Evolutionary conservation across 768 basidiomycete species (phyloP).

Genomic region (Trametes cubensis): DNA sequence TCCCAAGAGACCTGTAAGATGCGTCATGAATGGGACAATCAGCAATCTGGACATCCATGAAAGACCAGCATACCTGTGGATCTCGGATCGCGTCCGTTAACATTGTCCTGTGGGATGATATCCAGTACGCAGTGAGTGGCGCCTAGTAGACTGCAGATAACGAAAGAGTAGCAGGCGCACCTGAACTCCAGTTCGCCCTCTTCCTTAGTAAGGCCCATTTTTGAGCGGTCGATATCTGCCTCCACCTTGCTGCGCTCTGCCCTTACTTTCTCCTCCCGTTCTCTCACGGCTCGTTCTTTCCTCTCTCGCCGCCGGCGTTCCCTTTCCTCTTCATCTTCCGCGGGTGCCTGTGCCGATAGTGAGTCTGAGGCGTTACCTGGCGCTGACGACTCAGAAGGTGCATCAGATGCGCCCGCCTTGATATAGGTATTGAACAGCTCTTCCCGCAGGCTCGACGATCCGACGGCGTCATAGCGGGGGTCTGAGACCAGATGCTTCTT

Average conservation of each 20-base stretch:
- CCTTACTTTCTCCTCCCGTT: constrained; percentile 80
- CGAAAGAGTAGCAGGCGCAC: constrained; percentile 50
- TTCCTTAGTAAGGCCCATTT: constrained; percentile 68
- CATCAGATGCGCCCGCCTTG: constrained; percentile 50
- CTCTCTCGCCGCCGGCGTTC: constrained; percentile 55
- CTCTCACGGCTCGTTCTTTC: constrained; percentile 76
- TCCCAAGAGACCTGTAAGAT: constrained; percentile 72
- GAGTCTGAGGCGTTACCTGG: constrained; percentile 3
- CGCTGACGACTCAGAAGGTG: constrained; percentile 8
- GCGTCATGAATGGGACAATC: constrained; percentile 29
- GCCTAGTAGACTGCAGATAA: constrained; percentile 32
- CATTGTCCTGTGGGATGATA: constrained; percentile 57
- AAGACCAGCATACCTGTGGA: constrained; percentile 71
- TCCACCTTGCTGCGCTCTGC: constrained; percentile 69
- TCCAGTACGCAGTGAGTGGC: constrained; percentile 45
- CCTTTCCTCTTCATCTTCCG: constrained; percentile 26
- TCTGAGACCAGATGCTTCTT: constrained; percentile 73
- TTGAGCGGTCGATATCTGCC: constrained; percentile 71
- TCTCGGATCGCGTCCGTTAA: constrained; percentile 91
- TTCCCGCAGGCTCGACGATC: constrained; percentile 90
- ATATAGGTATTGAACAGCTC: constrained; percentile 84
- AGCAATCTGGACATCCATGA: constrained; percentile 34
- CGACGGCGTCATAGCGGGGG: constrained; percentile 91
- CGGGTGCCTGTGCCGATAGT: constrained; percentile 6
- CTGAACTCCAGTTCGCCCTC: constrained; percentile 84